phyloP scores from a whole-genome alignment of 2,329 filamentous ascomycete genomes.

The Blastomyces parvus region DNA sequence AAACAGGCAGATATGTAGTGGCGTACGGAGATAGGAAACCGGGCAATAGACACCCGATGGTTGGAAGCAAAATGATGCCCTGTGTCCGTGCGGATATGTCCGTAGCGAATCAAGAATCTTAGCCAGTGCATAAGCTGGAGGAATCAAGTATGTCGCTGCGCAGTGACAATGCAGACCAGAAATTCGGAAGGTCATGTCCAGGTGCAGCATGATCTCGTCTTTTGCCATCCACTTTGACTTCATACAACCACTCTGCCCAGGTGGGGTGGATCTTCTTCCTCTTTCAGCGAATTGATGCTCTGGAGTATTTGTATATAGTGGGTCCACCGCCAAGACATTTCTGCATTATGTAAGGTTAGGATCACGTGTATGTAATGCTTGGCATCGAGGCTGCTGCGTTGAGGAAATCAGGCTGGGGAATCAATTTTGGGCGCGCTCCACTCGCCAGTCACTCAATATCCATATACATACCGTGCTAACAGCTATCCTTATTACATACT shows the following conservation, averaged over 20 bases:
- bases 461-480: background rate
- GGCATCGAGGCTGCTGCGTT: background rate
- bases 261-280: too few relatives aligned
- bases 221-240: too few relatives aligned
- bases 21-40: background rate
- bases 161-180: too few relatives aligned
- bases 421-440: background rate
- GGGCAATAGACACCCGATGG: background rate
- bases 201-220: too few relatives aligned
- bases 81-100: background rate
- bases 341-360: background rate
- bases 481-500: background rate
- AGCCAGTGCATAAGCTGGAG: background rate
- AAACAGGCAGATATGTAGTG: background rate
- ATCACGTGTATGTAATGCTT: background rate
- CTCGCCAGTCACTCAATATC: background rate
- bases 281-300: too few relatives aligned
- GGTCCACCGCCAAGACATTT: too few relatives aligned
- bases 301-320: too few relatives aligned
- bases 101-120: background rate
- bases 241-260: too few relatives aligned
- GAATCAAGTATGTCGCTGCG: too few relatives aligned
- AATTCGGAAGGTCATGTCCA: too few relatives aligned
- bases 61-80: background rate
- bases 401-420: too few relatives aligned